Evolutionary conservation across 2,329 filamentous ascomycete species (phyloP), one percentile per base, ranked within the genome.

Genomic region (Acrodontium crateriforme): DNA sequence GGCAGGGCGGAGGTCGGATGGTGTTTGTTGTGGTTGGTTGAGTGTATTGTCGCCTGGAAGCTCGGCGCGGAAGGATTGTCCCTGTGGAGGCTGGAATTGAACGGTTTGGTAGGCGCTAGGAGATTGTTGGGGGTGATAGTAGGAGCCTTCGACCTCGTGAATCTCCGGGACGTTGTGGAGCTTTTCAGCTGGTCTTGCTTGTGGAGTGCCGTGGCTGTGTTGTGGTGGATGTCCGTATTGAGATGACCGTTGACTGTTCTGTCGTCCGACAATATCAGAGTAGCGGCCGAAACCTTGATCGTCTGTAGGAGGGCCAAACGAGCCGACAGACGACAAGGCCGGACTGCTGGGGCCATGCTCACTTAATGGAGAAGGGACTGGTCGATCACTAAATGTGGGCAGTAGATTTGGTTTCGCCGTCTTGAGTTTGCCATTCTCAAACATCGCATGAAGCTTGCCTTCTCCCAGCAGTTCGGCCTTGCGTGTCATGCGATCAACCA

Each of bases 401-500:
- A 29, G 24, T 11, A 17, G 54, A 19, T 54, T 58, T 2, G 63
- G 62, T 39, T 66, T 67, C 36, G 70, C 48, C 0, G 73, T 78
- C 54, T 61, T 71, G 34, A 78, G 58, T 42, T 59, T 67, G 25
- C 74, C 74, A 36, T 74, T 59, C 41, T 76, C 65, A 44, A 78
- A 69, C 72, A 80, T 77, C 30, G 70, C 74, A 22, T 70, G 67
- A 26, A 80, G 57, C 11, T 69, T 61, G 10, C 75, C 75, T 5
- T 73, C 60, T 41, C 79, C 75, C 20, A 80, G 58, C 13, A 80
- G 57, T 50, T 51, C 47, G 9, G 75, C 75, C 58, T 79, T 79
- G 45, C 77, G 76, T 44, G 78, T 71, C 46, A 81, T 67, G 26
- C 75, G 65, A 29, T 67, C 60, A 1, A 80, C 67, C 69, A 80